Conservation (phyloP, 805 yeast genomes). For the Saccharomycopsis malanga region DNA sequence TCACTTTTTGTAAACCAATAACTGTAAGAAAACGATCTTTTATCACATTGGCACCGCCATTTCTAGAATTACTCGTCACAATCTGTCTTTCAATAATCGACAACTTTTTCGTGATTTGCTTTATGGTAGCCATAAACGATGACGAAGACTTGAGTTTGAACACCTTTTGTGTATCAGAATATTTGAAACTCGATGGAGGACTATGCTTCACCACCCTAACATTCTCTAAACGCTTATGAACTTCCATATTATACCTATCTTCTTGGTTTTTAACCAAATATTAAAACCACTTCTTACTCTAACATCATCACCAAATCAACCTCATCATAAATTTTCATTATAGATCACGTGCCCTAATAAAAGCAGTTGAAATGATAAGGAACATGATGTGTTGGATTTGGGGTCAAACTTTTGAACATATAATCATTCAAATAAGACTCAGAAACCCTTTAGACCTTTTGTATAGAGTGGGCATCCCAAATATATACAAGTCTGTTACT, state of each 20-base stretch:
- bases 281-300: too few species aligned
- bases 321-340: too few species aligned
- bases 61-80: constrained; percentile 38
- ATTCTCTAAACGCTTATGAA: background rate
- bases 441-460: too few species aligned
- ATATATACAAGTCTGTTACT: too few species aligned
- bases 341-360: too few species aligned
- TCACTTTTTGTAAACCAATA: constrained; percentile 71
- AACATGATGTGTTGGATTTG: too few species aligned
- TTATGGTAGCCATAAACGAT: constrained; percentile 68
- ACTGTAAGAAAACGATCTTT: constrained; percentile 43
- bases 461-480: too few species aligned
- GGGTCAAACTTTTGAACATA: too few species aligned
- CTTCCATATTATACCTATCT: background rate
- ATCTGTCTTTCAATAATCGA: constrained; percentile 25
- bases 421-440: too few species aligned
- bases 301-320: too few species aligned
- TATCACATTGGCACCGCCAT: constrained; percentile 13
- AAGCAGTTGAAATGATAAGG: too few species aligned
- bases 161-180: constrained; percentile 40
- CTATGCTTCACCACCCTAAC: constrained; percentile 44
- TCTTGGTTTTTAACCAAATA: too few species aligned
- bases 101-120: constrained; percentile 51
- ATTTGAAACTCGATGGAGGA: constrained; percentile 39
- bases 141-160: constrained; percentile 57